Base-by-base conservation (phyloP, 805 yeast species). In the Kazachstania africana region DNA sequence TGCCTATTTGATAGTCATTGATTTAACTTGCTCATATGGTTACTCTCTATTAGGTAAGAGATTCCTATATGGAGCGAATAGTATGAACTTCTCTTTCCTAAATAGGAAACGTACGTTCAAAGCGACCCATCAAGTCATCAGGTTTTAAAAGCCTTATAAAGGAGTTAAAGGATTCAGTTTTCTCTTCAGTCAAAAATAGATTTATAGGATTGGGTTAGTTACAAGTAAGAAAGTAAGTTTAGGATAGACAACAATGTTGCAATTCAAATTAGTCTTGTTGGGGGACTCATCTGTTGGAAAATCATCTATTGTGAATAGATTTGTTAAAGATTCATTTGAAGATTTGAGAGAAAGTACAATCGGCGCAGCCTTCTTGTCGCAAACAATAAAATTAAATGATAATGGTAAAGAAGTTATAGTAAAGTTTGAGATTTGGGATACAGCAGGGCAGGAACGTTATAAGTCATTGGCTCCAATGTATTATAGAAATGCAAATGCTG, bases 351-450 rank as follows among this genome's bases (percentile, higher is more conserved):
- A 93, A 43, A 81, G 94, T 26, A 91, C 98, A 2, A 91, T 91
- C 34, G 99, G 99, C n/a, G 99, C 98, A 4, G 98, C 97, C 0
- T 91, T 88, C 56, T 68, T 91, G 24, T 83, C 96, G 12, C 93
- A 85, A 52, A 75, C 79, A 8, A 63, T 80, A 9, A 62, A 63
- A 32, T 41, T 55, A 12, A 41, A 40, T 19, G 40, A 43, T 24
- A 38, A 39, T 36, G 47, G 46, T 18, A 44, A 43, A 6, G 50
- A 42, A 12, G 42, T 40, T 4, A 44, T 51, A 3, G 54, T 68
- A 19, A 75, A 72, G 45, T 66, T 76, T 43, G 84, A 78, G 47
- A 75, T 78, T 32, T 78, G 91, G 94, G 98, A 88, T 53, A 88
- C 98, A 10, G 98, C 98, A 0, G 98, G 98, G 16, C 98, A 80